Percentiles rank a stretch among this genome's conserved stretches.
Evolutionary conservation across 2,329 filamentous ascomycete species (phyloP).

Genomic region (Claviceps sp.): DNA sequence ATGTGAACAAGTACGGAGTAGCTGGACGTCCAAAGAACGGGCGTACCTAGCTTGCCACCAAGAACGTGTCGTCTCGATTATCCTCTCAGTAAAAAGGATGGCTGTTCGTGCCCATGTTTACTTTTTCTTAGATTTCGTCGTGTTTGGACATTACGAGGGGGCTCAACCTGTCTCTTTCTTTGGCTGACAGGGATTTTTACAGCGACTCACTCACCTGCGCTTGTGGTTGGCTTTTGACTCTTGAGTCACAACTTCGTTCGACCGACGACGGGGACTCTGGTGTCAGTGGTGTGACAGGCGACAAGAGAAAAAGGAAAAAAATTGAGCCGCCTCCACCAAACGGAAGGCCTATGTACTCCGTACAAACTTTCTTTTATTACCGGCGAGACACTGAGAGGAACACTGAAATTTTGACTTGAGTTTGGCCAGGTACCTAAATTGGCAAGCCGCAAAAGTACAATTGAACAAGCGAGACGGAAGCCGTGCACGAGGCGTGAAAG

Average conservation of each 20-base stretch:
- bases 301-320: background rate
- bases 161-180: background rate
- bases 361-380: background rate
- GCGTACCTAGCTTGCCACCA: background rate
- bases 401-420: slow-evolving; percentile 2
- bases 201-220: background rate
- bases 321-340: too few species aligned
- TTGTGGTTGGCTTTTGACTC: background rate
- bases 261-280: too few species aligned
- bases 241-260: background rate
- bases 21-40: background rate
- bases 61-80: background rate
- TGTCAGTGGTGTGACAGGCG: too few species aligned
- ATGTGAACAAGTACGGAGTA: background rate
- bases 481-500: slow-evolving; percentile 1
- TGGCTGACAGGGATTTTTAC: background rate
- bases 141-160: background rate
- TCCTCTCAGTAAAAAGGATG: too few species aligned
- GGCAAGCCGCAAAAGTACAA: background rate
- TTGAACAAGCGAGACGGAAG: slow-evolving; percentile 1
- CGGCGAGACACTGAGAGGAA: background rate
- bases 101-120: background rate
- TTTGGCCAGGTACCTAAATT: background rate
- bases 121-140: background rate
- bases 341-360: too few species aligned